Evolutionary conservation across 352 stramenopile species (phyloP), one percentile per base, ranked within the genome.

Genomic region (Pythium myriotylum): DNA sequence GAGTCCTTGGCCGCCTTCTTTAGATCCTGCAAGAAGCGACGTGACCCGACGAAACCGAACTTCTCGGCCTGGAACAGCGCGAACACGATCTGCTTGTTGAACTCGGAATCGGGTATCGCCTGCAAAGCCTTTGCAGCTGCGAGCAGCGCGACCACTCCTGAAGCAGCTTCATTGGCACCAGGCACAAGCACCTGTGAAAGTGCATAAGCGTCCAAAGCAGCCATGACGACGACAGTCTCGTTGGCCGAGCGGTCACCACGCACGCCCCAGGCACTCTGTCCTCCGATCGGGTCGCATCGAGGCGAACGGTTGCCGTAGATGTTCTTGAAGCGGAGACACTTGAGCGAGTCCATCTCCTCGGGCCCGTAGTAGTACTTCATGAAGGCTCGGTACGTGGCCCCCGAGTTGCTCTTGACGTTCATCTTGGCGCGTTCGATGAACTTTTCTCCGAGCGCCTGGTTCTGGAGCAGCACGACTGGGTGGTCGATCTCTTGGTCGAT

Each of bases 321-420:
- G 56, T 95, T 92, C 26, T 62, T 76, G 68, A 95, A 92, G 43
- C 47, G 54, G n/a, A 95, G 63, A 48, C 86, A 95, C 48, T 84
- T 72, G 41, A 78, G 24, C 53, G 86, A 93, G 46, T 79, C 81
- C 84, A 93, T 93, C 1, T 76, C 65, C 43, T 78, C 50, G 1
- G 86, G 86, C 2, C 86, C 86, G 69, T 91, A 93, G 62, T 93
- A 93, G 58, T 90, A 92, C 57, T 92, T 89, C 80, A 92, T 89
- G 52, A 82, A 87, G 9, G 79, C 80, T 26, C 75, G 84, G 70
- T 92, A 92, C 20, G 81, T 91, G 4, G 77, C 74, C 8, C 79
- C 81, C 4, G 55, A 55, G 8, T 50, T 46, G 4, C 32, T 43
- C 32, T 91, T 71, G 5, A 75, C 12, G 65, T 93, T 95, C 47